phyloP scores from a whole-genome alignment of 2,329 filamentous ascomycete species.

The Nemania serpens region DNA sequence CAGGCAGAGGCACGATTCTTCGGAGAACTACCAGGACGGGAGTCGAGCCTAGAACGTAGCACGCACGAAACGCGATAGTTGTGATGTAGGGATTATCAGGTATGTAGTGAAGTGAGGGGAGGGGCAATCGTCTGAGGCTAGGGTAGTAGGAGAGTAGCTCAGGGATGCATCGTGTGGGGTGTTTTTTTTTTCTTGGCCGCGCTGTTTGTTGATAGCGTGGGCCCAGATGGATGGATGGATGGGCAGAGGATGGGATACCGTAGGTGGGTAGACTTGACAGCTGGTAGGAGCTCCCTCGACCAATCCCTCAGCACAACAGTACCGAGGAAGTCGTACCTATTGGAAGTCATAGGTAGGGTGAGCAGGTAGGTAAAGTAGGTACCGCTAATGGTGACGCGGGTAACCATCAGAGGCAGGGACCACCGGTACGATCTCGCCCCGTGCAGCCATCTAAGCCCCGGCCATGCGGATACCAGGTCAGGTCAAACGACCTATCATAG shows the following conservation, averaged over 20 bases:
- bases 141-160: no score
- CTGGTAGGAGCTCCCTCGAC: background rate
- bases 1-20: no score
- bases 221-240: background rate
- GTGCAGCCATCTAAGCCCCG: slow-evolving; percentile 7
- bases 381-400: background rate
- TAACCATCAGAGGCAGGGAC: slow-evolving; percentile 5
- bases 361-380: no score
- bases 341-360: no score
- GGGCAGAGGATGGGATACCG: background rate
- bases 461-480: background rate
- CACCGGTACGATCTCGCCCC: slow-evolving; percentile 2
- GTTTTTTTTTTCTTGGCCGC: background rate
- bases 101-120: slow-evolving; percentile 5
- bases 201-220: background rate
- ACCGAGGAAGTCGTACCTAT: no score
- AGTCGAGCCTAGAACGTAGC: no score
- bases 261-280: no score
- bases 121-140: background rate
- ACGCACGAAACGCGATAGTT: no score
- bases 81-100: no score
- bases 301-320: background rate
- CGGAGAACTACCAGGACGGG: background rate
- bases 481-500: slow-evolving; percentile 9
- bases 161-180: background rate